Evolutionary conservation across 345 rosid species (phyloP), one percentile per base, ranked within the genome.

Genomic region (Eucalyptus marginata): DNA sequence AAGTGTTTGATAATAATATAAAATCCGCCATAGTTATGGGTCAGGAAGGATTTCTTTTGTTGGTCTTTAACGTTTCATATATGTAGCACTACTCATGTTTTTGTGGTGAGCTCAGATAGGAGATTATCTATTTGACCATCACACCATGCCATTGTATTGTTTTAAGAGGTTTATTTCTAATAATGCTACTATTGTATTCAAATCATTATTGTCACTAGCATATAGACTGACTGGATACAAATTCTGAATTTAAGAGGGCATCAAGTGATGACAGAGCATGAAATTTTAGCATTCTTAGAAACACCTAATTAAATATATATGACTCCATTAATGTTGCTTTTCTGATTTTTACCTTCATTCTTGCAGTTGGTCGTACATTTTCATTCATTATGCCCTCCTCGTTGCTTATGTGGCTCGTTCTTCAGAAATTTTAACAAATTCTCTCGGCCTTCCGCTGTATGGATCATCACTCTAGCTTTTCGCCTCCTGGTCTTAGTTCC

Each of bases 351-450:
- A 25, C 89, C 18, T 81, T 46, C 84, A 25, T 80, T 92, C 92
- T 89, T 92, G 96, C 96, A 97, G 99, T 90, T 97, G 98, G 99
- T 93, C 98, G 10, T 97, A 96, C 93, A 92, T 97, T 91, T 95
- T 96, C 89, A 96, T 97, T 89, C 99, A 97, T 89, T 97, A 95
- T 64, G 94, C 99, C 79, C 95, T 97, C 93, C 98, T 97, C 10
- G 93, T 97, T 86, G 98, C 99, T 83, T 97, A 97, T 89, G 94
- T 97, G 90, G 99, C 98, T 90, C 98, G 99, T 88, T 96, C 99
- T 91, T 97, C 99, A 87, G 97, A 95, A 89, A 97, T 96, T 86
- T 90, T 97, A 91, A 93, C 96, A 50, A 93, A 92, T 89, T 93
- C 92, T 92, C 96, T 96, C 43, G 95, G 98, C 92, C 93, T 95